Conservation (phyloP, 495 filamentous ascomycete genomes). For the Talaromyces stipitatus region DNA sequence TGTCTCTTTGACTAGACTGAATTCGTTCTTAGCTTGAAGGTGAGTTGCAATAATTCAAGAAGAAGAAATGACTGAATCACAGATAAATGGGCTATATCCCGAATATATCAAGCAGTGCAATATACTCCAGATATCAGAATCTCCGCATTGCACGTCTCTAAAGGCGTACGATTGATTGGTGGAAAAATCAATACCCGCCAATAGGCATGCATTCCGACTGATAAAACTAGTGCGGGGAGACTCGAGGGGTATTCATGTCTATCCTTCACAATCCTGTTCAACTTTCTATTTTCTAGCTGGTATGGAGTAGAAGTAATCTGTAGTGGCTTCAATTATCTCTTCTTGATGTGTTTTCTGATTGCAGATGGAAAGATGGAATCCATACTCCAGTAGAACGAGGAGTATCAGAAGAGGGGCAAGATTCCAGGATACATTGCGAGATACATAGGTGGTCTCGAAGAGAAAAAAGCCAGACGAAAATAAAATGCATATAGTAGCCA, state of each 20-base stretch:
- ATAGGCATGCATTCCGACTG: not conserved
- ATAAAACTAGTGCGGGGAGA: not conserved
- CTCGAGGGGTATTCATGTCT: not conserved
- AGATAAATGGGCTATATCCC: not conserved
- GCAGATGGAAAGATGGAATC: too few relatives aligned
- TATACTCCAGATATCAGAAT: not conserved
- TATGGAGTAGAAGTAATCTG: not conserved
- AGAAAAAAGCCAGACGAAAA: not conserved
- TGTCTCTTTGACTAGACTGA: too few relatives aligned
- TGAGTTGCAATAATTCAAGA: too few relatives aligned
- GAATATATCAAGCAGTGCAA: not conserved
- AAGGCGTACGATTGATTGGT: conserved; percentile 1
- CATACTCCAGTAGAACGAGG: not conserved
- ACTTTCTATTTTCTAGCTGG: too few relatives aligned
- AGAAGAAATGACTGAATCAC: not conserved
- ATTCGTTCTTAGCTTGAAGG: too few relatives aligned
- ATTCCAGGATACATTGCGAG: too few relatives aligned
- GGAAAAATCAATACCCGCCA: not conserved
- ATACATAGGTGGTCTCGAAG: too few relatives aligned
- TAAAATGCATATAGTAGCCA: not conserved
- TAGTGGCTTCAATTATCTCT: not conserved
- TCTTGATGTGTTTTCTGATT: not conserved
- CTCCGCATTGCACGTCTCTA: not conserved
- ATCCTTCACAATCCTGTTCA: too few relatives aligned
- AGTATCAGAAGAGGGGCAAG: not conserved